Evolutionary conservation across 2,329 filamentous ascomycete species (phyloP), one percentile per base, ranked within the genome.

Genomic region (Diaporthe helianthi): DNA sequence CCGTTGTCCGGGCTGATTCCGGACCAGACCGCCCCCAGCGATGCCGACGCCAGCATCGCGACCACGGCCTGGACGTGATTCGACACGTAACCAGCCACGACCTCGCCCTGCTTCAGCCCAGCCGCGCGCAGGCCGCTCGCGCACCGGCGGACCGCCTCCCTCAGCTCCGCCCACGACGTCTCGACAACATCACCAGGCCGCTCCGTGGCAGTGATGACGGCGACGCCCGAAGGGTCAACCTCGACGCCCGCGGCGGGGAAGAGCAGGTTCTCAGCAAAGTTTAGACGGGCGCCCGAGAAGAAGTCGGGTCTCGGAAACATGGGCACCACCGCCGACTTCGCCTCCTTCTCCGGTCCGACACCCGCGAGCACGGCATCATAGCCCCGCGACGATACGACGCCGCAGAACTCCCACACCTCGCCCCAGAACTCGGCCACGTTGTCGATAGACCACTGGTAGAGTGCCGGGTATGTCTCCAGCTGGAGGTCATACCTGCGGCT

Each of bases 201-300:
- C 81, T 98, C 95, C 13, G 93, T 97, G 4, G 89, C 90, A 31
- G 92, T 92, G 75, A 98, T 92, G 54, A 97, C 85, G 22, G 94
- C 94, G 8, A 87, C 80, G 5, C 86, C 84, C 54, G 88, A 80
- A 63, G 90, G 86, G 72, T 91, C 82, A 8, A 89, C 79, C 17
- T 81, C 75, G 26, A 80, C 80, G 46, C 86, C 82, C 61, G 84
- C 84, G 4, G 84, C 84, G 4, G 95, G 95, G 78, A 91, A 98
- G 4, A 99, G 88, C 66, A 98, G 84, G 78, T 99, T 99, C 82
- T 98, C 93, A 31, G 95, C 94, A 78, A 98, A 98, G 80, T 98
- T 99, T 73, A 98, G 84, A 69, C 84, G 89, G 17, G 92, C 87
- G 12, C 90, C 91, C 68, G 89, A 79, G 79, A 98, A 98, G 84